These are phyloP conservation scores for Solanum infundibuliforme DNA, from an alignment of 257 asterid genomes.

Conservation along the genomic window DNA sequence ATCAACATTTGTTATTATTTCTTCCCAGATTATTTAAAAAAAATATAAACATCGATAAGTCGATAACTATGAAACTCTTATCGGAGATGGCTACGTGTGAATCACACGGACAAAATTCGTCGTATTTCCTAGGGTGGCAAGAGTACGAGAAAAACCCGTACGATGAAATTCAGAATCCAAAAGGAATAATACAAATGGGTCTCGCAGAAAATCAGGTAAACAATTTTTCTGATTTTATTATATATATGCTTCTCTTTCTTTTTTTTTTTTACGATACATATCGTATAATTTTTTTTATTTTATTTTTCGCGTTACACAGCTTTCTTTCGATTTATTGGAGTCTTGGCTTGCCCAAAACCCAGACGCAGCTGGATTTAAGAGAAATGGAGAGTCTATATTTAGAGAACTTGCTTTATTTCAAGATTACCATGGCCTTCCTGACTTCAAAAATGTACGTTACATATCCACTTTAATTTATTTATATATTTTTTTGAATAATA, in stretches of 20 bases:
- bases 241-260: not conserved
- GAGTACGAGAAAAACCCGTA: not conserved
- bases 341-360: slow-evolving; percentile 3
- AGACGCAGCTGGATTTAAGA: slow-evolving; percentile 2
- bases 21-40: not conserved
- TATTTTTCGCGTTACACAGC: not conserved
- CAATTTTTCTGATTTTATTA: not conserved
- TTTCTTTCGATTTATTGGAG: slow-evolving; percentile 3
- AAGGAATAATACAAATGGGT: slow-evolving; percentile 3
- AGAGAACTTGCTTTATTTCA: slow-evolving; percentile 6
- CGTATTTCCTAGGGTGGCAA: slow-evolving; percentile 1
- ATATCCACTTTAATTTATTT: not conserved
- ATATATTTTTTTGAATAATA: no score
- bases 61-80: not conserved
- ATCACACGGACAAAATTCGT: not conserved
- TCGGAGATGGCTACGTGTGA: not conserved
- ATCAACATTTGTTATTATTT: not conserved
- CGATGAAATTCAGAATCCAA: not conserved
- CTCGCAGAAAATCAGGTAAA: slow-evolving; percentile 2
- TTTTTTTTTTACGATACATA: not conserved
- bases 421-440: slow-evolving; percentile 1
- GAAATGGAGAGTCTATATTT: not conserved
- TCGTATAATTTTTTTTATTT: not conserved
- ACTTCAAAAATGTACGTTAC: not conserved
- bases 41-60: not conserved